Conservation (phyloP, 1,284 basidiomycete species). For the Fomitopsis pinicola region DNA sequence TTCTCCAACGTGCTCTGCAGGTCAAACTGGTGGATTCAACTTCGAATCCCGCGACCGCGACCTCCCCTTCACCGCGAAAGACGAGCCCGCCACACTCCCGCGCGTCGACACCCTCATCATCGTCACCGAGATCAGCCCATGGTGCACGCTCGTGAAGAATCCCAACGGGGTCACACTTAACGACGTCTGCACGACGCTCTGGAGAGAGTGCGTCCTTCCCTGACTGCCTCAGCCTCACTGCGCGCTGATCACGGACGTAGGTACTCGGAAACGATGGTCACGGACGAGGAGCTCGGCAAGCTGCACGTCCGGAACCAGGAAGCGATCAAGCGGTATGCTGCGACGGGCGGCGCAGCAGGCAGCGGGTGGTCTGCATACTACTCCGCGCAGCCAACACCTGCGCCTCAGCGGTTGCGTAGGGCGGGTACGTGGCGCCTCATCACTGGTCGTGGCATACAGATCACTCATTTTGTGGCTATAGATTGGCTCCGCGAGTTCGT, state of each 20-base stretch:
- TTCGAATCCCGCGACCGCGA: conserved; percentile 54
- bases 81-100: conserved; percentile 76
- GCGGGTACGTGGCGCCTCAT: conserved; percentile 42
- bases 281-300: conserved; percentile 58
- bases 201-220: conserved; percentile 57
- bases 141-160: conserved; percentile 76
- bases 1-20: conserved; percentile 24
- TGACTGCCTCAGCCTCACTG: neutral
- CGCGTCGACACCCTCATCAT: conserved; percentile 70
- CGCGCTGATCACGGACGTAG: conserved; percentile 29
- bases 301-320: conserved; percentile 64
- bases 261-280: conserved; percentile 62
- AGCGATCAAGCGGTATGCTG: conserved; percentile 56
- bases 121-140: conserved; percentile 68
- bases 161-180: conserved; percentile 67
- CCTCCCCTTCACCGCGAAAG: conserved; percentile 57
- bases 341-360: conserved; percentile 32
- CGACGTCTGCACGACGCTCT: conserved; percentile 63
- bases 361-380: conserved; percentile 43
- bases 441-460: neutral
- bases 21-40: conserved; percentile 58
- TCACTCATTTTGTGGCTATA: conserved; percentile 20
- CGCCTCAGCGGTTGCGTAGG: conserved; percentile 45
- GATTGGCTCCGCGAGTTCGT: conserved; percentile 73
- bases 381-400: conserved; percentile 36